These are phyloP conservation scores for Azolla pinnata DNA, from an alignment of 75 land plant genomes.

Conservation along the genomic window DNA sequence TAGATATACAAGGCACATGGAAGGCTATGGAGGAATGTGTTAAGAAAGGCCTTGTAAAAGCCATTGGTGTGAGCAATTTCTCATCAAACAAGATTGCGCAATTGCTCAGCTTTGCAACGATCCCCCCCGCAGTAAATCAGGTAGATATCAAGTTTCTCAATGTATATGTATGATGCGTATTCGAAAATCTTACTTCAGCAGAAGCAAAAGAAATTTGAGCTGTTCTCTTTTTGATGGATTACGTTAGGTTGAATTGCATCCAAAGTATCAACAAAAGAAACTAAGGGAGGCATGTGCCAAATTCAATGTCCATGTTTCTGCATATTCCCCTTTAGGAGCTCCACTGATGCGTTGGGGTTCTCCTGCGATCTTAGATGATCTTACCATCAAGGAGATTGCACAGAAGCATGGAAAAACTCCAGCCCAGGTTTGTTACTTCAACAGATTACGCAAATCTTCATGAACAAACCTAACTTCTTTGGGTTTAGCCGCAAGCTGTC, in stretches of 20 bases:
- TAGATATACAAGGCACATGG: slow-evolving; percentile 50
- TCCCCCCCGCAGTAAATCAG: slow-evolving; percentile 73
- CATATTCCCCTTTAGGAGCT: slow-evolving; percentile 39
- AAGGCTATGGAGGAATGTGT: slow-evolving; percentile 66
- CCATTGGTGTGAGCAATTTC: slow-evolving; percentile 74
- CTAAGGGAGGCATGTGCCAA: slow-evolving; percentile 31
- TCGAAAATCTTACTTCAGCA: no score
- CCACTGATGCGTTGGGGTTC: slow-evolving; percentile 24
- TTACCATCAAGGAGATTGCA: slow-evolving; percentile 27
- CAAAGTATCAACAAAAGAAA: slow-evolving; percentile 33
- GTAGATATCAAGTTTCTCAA: slow-evolving; percentile 17
- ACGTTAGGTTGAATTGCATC: no score
- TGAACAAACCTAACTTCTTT: no score
- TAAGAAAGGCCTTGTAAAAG: slow-evolving; percentile 49
- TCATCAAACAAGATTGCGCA: slow-evolving; percentile 44
- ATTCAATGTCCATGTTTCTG: slow-evolving; percentile 32
- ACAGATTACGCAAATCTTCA: no score
- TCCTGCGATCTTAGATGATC: slow-evolving; percentile 16
- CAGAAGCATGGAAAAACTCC: slow-evolving; percentile 24
- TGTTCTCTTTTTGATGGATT: no score
- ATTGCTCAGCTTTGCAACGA: slow-evolving; percentile 55
- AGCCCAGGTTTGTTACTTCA: slow-evolving; percentile 34
- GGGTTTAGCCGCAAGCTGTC: no score
- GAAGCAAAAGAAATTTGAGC: no score
- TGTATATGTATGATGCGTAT: no score